Evolutionary conservation across 352 stramenopile species (phyloP), one percentile per base, ranked within the genome.

Genomic region (Phytophthora sp.): DNA sequence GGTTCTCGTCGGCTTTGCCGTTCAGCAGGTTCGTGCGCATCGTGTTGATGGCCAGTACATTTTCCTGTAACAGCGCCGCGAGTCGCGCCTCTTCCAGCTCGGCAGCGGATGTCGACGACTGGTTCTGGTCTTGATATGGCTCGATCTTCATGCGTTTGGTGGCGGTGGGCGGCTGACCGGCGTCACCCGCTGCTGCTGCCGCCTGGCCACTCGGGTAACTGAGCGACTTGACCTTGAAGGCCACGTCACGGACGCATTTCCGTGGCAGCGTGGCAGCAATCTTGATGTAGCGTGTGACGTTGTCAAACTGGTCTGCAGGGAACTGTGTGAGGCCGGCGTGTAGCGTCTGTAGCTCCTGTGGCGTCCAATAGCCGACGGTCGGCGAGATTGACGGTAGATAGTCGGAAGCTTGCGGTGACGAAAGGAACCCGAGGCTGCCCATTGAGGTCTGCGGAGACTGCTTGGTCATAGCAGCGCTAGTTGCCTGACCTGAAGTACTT

Each of bases 201-300:
- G 46, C 29, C 63, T 63, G 35, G 50, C 57, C 30, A 71, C 68
- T 42, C 65, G 57, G n/a, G 56, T 55, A 66, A 11, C 58, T 57
- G 7, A 84, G 66, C 2, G 70, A 64, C 53, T 86, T 86, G 49
- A 85, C 77, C 49, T 88, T 86, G 57, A 86, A 90, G 26, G 86
- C 82, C 16, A 94, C 84, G 57, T 94, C 84, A 4, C 86, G 84
- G 11, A 91, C 84, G 53, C 79, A 89, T 56, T 91, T 94, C 15
- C 64, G 73, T 7, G 84, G 84, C 30, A 94, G 63, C 33, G 66
- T 78, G 7, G 84, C 82, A 4, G 86, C 86, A 52, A 93, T 86
- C 62, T 91, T 91, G 71, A 93, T 90, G 72, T 91, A 94, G 8
- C 84, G 79, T n/a, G 86, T 94, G 47, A 93, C 80, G 52, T 89